Base-by-base conservation (phyloP, 2,329 filamentous ascomycete genomes). In the Claviceps arundinis region DNA sequence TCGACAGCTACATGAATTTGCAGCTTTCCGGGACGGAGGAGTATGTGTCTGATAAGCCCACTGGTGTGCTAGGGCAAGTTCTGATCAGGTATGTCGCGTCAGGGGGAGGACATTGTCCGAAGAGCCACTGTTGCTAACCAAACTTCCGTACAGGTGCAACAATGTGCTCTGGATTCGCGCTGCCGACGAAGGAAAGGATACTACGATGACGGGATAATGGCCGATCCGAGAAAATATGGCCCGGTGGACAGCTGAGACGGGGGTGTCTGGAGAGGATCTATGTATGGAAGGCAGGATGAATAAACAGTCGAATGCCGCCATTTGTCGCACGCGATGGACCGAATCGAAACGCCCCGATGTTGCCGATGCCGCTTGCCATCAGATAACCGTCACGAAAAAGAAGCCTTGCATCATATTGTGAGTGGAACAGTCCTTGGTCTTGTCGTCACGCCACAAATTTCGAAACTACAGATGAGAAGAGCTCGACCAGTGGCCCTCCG, bases 1-100 rank as follows among this genome's bases (percentile, higher is more conserved):
- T 95, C 65, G 93, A 98, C 73, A 89, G 87, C 65, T 98, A 98
- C 76, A 97, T 98, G 91, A 98, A 98, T 74, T 83, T 98, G 58
- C 89, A 97, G 73, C 80, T 98, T 57, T 82, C 84, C 59, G 84
- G 85, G 62, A 90, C 91, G 50, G 87, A 95, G 71, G 93, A 98
- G 70, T 96, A 85, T 71, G 87, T 95, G 64, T 82, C 89, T 65
- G 85, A 88, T 60, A 87, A 94, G 77, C 84, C 82, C 67, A 89
- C 85, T 38, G 91, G 89, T 53, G 81, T 81, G 48, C 72, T 98
- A 58, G 93, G 93, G 6, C 86, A 95, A 70, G 90, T 98, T 46
- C 70, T 98, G 62, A 97, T 98, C 64, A 77, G 91, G 85, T 94
- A 70, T 56, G 74, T 62, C 17, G 4, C 14, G 44, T 19, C 26